Base-by-base conservation (phyloP, 345 rosid species). In the Brassica cretica region DNA sequence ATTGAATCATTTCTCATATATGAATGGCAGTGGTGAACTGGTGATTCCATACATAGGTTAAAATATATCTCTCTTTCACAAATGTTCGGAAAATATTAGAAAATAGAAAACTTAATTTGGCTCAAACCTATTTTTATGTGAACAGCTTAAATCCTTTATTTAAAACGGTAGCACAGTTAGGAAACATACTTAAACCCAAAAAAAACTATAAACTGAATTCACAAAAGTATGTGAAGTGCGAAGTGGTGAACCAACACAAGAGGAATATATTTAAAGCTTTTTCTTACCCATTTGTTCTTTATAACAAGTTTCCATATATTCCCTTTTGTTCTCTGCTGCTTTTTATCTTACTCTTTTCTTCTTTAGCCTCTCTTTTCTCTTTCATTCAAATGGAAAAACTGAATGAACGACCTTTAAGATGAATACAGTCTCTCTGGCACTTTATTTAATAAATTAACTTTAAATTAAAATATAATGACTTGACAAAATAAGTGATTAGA, bases 281-380 rank as follows among this genome's bases (percentile, higher is more conserved):
- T 66, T 60, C 76, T 70, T 76, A 66, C 73, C 69, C 79, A 60
- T 76, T 81, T 76, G 78, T 76, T 67, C 70, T 72, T 76, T 76
- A 72, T 72, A 76, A 81, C 80, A 81, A 81, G 84, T 81, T 81
- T 76, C 84, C 84, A 81, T 80, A 80, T 75, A 75, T 75, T 75
- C 83, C 83, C 83, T 80, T 75, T 79, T 79, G 53, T 74, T n/a
- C 66, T 64, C 66, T 2, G 63, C 56, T 75, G 83, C 83, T 80
- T 80, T 80, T 75, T 71, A 70, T 66, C 72, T 55, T 46, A 68
- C 69, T 75, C 73, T 71, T 81, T 72, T 68, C 78, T 76, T 68
- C 84, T 81, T 76, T 81, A 72, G 16, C 64, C 58, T 75, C 73
- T 65, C 74, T 71, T 70, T 71, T 75, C 69, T 46, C 73, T 65